phyloP scores from a whole-genome alignment of 345 rosid species.

The Turritis glabra region DNA sequence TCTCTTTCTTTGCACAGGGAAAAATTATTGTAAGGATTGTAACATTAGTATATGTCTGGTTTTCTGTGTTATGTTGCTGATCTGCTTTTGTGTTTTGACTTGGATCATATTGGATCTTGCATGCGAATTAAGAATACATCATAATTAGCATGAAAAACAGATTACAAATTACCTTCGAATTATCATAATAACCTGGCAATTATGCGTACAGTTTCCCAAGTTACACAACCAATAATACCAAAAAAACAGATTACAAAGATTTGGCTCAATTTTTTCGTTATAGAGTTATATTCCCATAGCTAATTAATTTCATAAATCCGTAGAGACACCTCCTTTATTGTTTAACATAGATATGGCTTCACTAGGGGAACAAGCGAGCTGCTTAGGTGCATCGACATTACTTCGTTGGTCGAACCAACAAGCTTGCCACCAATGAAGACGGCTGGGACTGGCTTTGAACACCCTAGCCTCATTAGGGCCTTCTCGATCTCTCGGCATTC shows the following conservation, averaged over 20 bases:
- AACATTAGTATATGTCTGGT: background rate
- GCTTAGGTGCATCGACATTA: slow-evolving; percentile 77
- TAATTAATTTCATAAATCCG: background rate
- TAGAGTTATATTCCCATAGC: background rate
- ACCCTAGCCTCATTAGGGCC: slow-evolving; percentile 69
- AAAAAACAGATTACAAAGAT: slow-evolving; percentile 5
- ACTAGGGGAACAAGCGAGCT: slow-evolving; percentile 58
- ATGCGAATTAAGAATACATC: background rate
- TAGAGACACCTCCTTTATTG: background rate
- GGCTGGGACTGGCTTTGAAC: slow-evolving; percentile 63
- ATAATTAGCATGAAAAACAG: background rate
- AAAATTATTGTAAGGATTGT: background rate
- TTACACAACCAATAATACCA: slow-evolving; percentile 20
- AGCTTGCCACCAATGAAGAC: slow-evolving; percentile 78
- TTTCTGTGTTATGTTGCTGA: slow-evolving; percentile 1
- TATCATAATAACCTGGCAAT: background rate
- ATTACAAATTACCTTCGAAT: background rate
- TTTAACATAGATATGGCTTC: slow-evolving; percentile 52
- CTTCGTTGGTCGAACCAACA: slow-evolving; percentile 75
- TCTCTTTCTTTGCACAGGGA: slow-evolving; percentile 21
- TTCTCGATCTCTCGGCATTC: slow-evolving; percentile 74
- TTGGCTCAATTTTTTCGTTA: background rate
- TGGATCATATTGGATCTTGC: slow-evolving; percentile 5
- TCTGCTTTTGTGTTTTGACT: slow-evolving; percentile 3
- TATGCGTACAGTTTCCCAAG: background rate